Conservation (phyloP, 2,329 filamentous ascomycete species). For the Elsinoe necatrix region DNA sequence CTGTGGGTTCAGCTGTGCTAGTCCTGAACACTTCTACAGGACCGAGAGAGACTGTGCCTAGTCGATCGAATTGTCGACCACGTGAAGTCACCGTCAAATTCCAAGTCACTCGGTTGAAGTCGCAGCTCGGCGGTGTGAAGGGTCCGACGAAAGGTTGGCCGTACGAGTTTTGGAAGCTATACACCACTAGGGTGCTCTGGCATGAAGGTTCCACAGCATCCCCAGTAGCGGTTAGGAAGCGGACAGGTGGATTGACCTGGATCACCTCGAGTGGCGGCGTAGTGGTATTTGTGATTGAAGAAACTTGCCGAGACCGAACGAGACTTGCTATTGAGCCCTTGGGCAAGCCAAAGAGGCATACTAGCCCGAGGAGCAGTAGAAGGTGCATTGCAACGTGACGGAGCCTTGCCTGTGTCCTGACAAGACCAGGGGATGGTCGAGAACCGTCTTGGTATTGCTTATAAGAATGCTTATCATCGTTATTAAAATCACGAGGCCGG, state of each 20-base stretch:
- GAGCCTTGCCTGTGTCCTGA: background rate
- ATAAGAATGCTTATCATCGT: constrained; percentile 8
- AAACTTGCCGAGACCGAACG: background rate
- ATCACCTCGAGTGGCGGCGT: constrained; percentile 51
- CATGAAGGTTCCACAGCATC: constrained; percentile 34
- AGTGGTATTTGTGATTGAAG: background rate
- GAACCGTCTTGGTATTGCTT: constrained; percentile 9
- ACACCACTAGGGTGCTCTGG: constrained; percentile 55
- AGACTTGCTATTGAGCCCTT: background rate
- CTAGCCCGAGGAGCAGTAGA: background rate
- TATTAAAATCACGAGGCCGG: background rate
- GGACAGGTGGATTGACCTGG: constrained; percentile 59
- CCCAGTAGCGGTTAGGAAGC: constrained; percentile 37
- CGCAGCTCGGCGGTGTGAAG: constrained; percentile 59
- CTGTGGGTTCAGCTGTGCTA: constrained; percentile 70
- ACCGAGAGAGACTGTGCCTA: constrained; percentile 66
- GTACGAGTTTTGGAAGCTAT: constrained; percentile 65
- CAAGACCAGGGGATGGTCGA: background rate
- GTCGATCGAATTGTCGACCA: constrained; percentile 67
- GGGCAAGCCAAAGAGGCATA: background rate
- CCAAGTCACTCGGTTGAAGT: constrained; percentile 66
- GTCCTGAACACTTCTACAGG: constrained; percentile 77
- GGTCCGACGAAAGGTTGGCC: constrained; percentile 61
- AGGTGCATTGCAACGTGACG: background rate
- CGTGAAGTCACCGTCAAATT: constrained; percentile 65